Percentiles rank a stretch among this genome's conserved stretches.
These are phyloP conservation scores for Neurospora cerealis DNA, from an alignment of 495 filamentous ascomycete species.

Conservation along the genomic window DNA sequence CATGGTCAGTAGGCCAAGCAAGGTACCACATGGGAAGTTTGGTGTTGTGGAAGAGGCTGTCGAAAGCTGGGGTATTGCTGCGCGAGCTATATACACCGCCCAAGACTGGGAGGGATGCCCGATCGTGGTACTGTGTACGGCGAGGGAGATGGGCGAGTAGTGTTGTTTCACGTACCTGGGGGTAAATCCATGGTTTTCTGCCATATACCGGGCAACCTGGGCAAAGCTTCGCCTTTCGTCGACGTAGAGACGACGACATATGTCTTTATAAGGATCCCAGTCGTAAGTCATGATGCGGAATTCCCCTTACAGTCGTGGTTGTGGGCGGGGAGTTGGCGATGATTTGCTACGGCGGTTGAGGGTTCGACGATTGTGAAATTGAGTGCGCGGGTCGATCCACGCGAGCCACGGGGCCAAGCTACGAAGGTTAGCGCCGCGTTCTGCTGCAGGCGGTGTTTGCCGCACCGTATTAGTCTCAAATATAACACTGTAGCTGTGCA, in stretches of 20 bases:
- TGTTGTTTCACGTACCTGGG: constrained; percentile 43
- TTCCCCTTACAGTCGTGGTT: background rate
- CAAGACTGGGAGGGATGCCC: constrained; percentile 2
- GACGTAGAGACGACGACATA: constrained; percentile 64
- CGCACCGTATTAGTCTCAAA: background rate
- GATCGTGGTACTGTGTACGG: constrained; percentile 9
- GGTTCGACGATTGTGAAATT: background rate
- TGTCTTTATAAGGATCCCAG: constrained; percentile 61
- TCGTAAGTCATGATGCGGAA: constrained; percentile 54
- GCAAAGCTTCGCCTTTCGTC: constrained; percentile 59
- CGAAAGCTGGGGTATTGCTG: background rate
- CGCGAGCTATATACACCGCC: background rate
- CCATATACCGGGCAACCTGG: constrained; percentile 56
- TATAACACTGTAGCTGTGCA: background rate
- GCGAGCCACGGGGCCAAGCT: background rate
- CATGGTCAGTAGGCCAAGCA: constrained; percentile 7
- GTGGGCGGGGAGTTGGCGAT: background rate
- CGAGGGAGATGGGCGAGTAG: background rate
- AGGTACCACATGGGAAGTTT: background rate
- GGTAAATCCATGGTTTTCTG: constrained; percentile 47
- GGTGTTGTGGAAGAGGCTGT: background rate
- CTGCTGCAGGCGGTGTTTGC: background rate
- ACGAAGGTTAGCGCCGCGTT: background rate
- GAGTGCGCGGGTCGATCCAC: background rate
- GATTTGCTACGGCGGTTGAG: background rate